A percentile compares a stretch with the other conserved stretches of the same genome.
phyloP scores from a whole-genome alignment of 495 filamentous ascomycete genomes.

The Penicillium manginii region DNA sequence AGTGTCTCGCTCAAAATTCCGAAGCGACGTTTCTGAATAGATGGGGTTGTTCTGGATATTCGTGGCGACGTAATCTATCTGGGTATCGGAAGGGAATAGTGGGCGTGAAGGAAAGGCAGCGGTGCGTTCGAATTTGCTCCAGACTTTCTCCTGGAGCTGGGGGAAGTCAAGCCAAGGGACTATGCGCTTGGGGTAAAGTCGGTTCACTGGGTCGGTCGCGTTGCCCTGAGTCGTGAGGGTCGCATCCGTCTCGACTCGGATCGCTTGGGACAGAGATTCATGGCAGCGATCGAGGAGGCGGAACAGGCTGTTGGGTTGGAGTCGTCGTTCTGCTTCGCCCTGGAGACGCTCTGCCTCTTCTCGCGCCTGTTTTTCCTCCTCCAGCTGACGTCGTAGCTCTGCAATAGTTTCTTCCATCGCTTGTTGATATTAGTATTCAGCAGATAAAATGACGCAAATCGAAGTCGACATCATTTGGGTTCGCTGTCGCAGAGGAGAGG shows the following conservation, averaged over 20 bases:
- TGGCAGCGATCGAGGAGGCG: conserved; percentile 31
- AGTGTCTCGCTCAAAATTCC: conserved; percentile 32
- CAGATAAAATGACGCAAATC: conserved; percentile 16
- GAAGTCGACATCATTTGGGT: conserved; percentile 7
- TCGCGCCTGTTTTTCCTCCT: conserved; percentile 24
- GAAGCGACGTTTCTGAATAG: conserved; percentile 31
- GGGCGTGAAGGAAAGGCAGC: conserved; percentile 25
- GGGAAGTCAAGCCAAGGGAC: conserved; percentile 33
- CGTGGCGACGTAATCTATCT: conserved; percentile 27
- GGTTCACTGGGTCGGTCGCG: conserved; percentile 26
- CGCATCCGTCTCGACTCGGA: conserved; percentile 30
- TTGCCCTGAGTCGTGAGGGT: conserved; percentile 27
- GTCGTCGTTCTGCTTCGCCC: conserved; percentile 15
- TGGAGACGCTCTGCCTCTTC: conserved; percentile 7
- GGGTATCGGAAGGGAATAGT: conserved; percentile 53
- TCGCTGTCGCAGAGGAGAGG: neutral
- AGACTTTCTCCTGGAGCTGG: conserved; percentile 28
- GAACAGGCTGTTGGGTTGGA: conserved; percentile 26
- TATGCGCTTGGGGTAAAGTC: conserved; percentile 28
- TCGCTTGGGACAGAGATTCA: conserved; percentile 30
- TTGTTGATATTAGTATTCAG: conserved; percentile 21
- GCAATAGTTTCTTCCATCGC: conserved; percentile 29
- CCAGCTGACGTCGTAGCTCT: conserved; percentile 27
- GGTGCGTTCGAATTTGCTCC: conserved; percentile 24
- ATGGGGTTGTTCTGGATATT: conserved; percentile 29